Conservation (phyloP, 73 alveolate genomes). For the Paramecium sonneborni region DNA sequence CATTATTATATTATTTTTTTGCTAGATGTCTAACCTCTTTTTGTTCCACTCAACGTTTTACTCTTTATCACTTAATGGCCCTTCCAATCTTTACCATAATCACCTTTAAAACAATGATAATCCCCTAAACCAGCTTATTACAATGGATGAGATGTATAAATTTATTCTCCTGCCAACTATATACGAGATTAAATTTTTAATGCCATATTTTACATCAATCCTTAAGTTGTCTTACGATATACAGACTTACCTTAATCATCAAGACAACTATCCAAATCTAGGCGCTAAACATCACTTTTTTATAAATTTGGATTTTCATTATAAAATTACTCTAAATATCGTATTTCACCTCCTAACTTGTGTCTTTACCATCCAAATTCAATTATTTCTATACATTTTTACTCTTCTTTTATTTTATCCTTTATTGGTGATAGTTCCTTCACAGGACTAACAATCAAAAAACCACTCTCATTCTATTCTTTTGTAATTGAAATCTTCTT, state of each 20-base stretch:
- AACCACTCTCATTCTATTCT: background rate
- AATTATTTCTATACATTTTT: background rate
- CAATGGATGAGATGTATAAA: background rate
- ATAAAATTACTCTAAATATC: background rate
- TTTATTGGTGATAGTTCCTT: background rate
- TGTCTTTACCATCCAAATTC: background rate
- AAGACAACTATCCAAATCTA: background rate
- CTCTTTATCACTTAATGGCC: background rate
- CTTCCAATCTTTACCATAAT: constrained; percentile 3
- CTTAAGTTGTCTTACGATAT: background rate
- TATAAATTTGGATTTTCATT: background rate
- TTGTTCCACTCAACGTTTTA: background rate
- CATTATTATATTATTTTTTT: constrained; percentile 21
- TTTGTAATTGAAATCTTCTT: background rate
- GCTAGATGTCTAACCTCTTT: background rate
- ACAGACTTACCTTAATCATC: background rate
- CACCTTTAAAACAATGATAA: background rate
- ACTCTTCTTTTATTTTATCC: background rate
- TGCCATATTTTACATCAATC: background rate
- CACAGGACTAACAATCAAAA: background rate
- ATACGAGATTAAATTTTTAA: background rate
- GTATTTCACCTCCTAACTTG: background rate
- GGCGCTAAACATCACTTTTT: background rate
- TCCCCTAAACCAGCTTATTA: background rate
- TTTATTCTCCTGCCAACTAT: background rate